Conservation (phyloP, 2,329 filamentous ascomycete genomes). For the Dendryphion nanum region DNA sequence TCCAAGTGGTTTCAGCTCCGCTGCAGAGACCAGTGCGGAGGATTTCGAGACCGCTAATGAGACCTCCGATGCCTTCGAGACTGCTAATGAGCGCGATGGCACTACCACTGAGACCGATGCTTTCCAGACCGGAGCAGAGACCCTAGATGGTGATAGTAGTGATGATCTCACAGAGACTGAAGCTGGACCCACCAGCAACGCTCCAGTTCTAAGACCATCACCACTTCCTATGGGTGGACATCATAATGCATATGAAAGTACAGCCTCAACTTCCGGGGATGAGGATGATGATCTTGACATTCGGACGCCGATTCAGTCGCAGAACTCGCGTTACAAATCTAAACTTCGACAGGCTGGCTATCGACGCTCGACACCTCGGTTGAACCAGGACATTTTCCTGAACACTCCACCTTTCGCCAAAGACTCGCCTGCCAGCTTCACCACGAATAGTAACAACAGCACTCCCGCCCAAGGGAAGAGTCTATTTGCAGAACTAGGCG, state of each 20-base stretch:
- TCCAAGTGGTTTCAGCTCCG: constrained; percentile 32
- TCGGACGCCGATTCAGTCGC: constrained; percentile 62
- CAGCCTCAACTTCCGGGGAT: constrained; percentile 79
- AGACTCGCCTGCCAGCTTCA: constrained; percentile 53
- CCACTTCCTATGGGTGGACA: constrained; percentile 52
- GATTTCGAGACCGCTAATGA: constrained; percentile 82
- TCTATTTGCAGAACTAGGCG: constrained; percentile 85
- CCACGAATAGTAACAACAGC: constrained; percentile 44
- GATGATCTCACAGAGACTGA: constrained; percentile 89
- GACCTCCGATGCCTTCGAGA: constrained; percentile 63
- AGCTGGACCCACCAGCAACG: constrained; percentile 39
- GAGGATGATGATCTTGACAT: constrained; percentile 66
- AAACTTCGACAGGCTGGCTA: constrained; percentile 64
- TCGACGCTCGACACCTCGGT: constrained; percentile 55
- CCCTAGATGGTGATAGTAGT: constrained; percentile 65
- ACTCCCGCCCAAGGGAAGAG: constrained; percentile 66
- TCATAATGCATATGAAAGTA: constrained; percentile 75
- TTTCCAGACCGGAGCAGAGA: constrained; percentile 90
- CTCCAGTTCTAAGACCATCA: constrained; percentile 38
- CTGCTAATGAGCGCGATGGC: constrained; percentile 70
- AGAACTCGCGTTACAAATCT: constrained; percentile 69
- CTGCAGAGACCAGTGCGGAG: constrained; percentile 45
- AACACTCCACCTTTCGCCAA: constrained; percentile 60
- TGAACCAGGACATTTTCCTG: constrained; percentile 52
- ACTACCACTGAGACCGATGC: constrained; percentile 83